Evolutionary conservation across 139 green algal genomes (phyloP), one percentile per base, ranked within the genome.

Genomic region (Dunaliella primolecta): DNA sequence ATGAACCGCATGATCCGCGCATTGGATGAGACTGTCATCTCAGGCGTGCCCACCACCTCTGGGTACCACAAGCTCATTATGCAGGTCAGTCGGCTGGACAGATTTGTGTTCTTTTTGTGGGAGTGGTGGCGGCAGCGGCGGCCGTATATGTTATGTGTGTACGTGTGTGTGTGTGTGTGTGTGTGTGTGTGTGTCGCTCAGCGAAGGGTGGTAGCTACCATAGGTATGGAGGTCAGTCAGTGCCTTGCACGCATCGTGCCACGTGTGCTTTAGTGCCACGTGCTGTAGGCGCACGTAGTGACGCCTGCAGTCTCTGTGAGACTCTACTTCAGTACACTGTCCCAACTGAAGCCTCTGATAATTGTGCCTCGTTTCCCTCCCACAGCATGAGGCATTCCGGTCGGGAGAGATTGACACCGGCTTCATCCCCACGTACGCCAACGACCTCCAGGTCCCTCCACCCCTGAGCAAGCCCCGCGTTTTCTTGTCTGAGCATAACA

Each of bases 41-140:
- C 81, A 0, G 96, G 95, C 33, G 95, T 98, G 83, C 93, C 95
- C 86, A 98, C 95, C 83, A 98, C 95, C n/a, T 90, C 89, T 32
- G 88, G 90, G 82, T 98, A 95, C 94, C 95, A 98, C 92, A 91
- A 94, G 86, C 92, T 98, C 71, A 96, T 98, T 87, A 87, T 98
- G 36, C 25, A 56, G 56, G 56, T 30, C n/a, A n/a, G n/a, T n/a
- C n/a, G n/a, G n/a, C n/a, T n/a, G 20, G 20, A 72, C 56, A 72
- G 56, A 23, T 20, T 23, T 23, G 56, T 29, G 23, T 23, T 29
- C 56, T 29, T 29, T 29, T 29, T 20, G 20, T 72, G 56, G 56
- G 56, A 20, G 56, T 72, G 56, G 56, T 72, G 56, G 56, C 56
- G 20, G 20, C 20, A 72, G 20, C n/a, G n/a, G n/a, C n/a, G n/a